Evolutionary conservation across 2,329 filamentous ascomycete genomes (phyloP), one percentile per base, ranked within the genome.

Genomic region (Colletotrichum lupini): DNA sequence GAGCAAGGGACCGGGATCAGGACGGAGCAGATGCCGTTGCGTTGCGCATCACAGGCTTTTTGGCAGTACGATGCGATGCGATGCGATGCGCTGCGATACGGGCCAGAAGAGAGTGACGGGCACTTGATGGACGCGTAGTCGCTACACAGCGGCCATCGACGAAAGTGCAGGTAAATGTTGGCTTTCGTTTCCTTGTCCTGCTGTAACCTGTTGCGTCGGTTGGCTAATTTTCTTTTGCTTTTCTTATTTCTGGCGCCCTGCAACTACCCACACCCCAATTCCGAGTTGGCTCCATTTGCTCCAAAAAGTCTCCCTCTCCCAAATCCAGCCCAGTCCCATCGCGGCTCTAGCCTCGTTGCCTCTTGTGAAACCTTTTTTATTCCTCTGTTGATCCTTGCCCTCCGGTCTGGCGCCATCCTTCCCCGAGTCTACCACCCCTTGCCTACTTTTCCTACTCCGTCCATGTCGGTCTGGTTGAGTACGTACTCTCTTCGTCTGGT

Each of bases 331-430:
- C 56, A 67, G 62, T 57, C 68, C 68, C 67, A 58, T 70, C 60
- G 65, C 42, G 59, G 60, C 52, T 66, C 68, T 73, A 73, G 71
- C 67, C 71, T 73, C 71, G 71, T 73, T 73, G 71, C 71, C 71
- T 73, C 71, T 69, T 73, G 71, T 73, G 71, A 73, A 73, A 73
- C 71, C 70, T 70, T 63, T 72, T 73, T 65, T 30, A 22, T 30
- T 28, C 35, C 35, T 37, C 24, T 35, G n/a, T 32, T 60, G 42
- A 73, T 73, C 70, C 70, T 67, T 69, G 66, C 30, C 53, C 55
- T 69, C 70, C 70, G 66, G 70, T 73, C 70, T 73, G 60, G 70
- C 70, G 70, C 70, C 70, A 70, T 73, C 53, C 60, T 73, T 73
- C 70, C 70, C 70, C 70, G 70, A 73, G 66, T 65, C 66, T 65